Conservation (phyloP, 2,329 filamentous ascomycete species). For the Colletotrichum phormii region DNA sequence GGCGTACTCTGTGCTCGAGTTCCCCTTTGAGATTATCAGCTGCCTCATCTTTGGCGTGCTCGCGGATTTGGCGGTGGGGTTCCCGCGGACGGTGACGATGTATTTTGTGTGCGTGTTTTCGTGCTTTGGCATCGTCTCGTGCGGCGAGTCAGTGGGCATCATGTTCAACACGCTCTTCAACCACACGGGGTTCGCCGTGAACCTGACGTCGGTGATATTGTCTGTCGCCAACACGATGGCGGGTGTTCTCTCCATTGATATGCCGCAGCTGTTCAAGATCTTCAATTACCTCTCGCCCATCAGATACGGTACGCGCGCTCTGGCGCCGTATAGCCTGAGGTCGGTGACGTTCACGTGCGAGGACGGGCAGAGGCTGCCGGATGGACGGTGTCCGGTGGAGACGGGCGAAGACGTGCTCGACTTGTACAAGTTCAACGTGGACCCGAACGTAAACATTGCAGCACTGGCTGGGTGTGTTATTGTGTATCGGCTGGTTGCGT, state of each 20-base stretch:
- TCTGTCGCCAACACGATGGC: constrained; percentile 78
- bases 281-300: constrained; percentile 80
- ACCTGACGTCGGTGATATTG: constrained; percentile 76
- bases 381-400: constrained; percentile 72
- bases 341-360: constrained; percentile 74
- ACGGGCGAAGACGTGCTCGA: constrained; percentile 75
- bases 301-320: constrained; percentile 75
- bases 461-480: constrained; percentile 73
- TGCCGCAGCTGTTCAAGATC: constrained; percentile 73
- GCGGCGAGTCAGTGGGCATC: constrained; percentile 81
- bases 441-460: constrained; percentile 71
- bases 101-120: constrained; percentile 77
- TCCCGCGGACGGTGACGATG: constrained; percentile 71
- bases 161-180: constrained; percentile 82
- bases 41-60: constrained; percentile 75
- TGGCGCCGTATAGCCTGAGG: constrained; percentile 74
- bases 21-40: constrained; percentile 77
- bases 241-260: constrained; percentile 76
- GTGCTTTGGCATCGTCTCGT: constrained; percentile 79
- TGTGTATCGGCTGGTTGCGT: constrained; percentile 74
- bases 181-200: constrained; percentile 82
- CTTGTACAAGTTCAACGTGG: constrained; percentile 74
- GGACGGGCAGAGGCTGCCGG: constrained; percentile 66
- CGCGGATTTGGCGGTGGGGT: constrained; percentile 71
- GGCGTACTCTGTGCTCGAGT: constrained; percentile 76